Conservation (phyloP, 768 basidiomycete species). For the Pholiota microspora region DNA sequence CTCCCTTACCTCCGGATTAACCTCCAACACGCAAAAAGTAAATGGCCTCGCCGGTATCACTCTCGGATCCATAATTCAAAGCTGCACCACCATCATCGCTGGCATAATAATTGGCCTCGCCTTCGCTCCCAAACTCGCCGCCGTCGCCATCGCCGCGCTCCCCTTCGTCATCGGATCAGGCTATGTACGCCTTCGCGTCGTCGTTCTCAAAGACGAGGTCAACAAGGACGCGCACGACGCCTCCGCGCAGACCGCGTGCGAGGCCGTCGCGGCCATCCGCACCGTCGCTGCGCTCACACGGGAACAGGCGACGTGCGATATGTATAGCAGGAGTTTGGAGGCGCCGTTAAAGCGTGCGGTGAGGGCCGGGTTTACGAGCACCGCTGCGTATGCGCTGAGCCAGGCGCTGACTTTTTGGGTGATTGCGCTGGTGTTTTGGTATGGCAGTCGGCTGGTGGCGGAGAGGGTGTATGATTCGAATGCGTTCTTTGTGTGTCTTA, state of each 20-base stretch:
- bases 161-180: conserved; percentile 4
- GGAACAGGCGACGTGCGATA: conserved; percentile 72
- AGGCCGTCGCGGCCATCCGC: conserved; percentile 85
- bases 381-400: conserved; percentile 66
- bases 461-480: conserved; percentile 47
- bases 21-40: conserved; percentile 88
- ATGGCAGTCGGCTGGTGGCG: conserved; percentile 62
- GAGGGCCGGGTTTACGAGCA: conserved; percentile 59
- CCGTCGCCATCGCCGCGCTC: conserved; percentile 72
- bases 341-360: conserved; percentile 67
- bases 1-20: conserved; percentile 71
- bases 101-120: conserved; percentile 76
- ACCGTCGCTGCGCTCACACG: conserved; percentile 89
- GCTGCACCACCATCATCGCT: conserved; percentile 61
- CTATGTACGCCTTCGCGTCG: conserved; percentile 51
- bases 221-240: conserved; percentile 79
- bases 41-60: conserved; percentile 87
- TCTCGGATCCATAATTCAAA: conserved; percentile 84
- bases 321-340: conserved; percentile 71
- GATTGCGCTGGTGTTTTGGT: conserved; percentile 85
- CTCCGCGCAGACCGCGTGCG: conserved; percentile 88
- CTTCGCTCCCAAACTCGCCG: conserved; percentile 74
- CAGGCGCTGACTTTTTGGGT: conserved; percentile 77
- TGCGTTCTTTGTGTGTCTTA: conserved; percentile 81
- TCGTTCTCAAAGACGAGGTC: conserved; percentile 81